phyloP scores from a whole-genome alignment of 2,329 filamentous ascomycete species.

The Talaromyces sp. region DNA sequence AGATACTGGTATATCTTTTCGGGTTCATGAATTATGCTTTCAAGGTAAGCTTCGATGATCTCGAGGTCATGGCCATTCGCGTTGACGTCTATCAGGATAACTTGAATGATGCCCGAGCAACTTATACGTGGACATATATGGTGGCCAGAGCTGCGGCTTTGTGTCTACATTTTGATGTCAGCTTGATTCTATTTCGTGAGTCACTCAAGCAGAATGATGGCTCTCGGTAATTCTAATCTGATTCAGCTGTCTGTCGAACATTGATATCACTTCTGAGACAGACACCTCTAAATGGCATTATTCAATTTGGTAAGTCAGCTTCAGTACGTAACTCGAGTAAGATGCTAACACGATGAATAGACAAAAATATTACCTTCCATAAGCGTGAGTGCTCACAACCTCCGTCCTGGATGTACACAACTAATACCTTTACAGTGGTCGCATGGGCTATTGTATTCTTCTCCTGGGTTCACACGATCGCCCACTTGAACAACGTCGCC shows the following conservation, averaged over 20 bases:
- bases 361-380: conserved; percentile 87
- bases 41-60: conserved; percentile 47
- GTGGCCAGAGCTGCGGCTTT: conserved; percentile 73
- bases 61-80: neutral
- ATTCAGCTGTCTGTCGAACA: conserved; percentile 67
- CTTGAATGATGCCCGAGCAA: conserved; percentile 60
- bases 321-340: neutral
- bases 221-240: conserved; percentile 11
- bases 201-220: neutral
- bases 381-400: conserved; percentile 48
- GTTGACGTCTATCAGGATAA: conserved; percentile 51
- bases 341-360: conserved; percentile 31
- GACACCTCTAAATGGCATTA: conserved; percentile 78
- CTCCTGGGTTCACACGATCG: conserved; percentile 79
- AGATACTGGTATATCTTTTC: conserved; percentile 74
- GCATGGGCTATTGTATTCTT: conserved; percentile 88
- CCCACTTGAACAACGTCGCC: conserved; percentile 83
- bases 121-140: conserved; percentile 71
- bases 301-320: conserved; percentile 58
- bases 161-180: conserved; percentile 76
- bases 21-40: conserved; percentile 75
- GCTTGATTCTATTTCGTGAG: conserved; percentile 65
- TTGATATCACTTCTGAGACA: conserved; percentile 76
- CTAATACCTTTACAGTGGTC: conserved; percentile 43
- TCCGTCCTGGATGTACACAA: neutral